Evolutionary conservation across 1,139 yeast genomes (phyloP), one percentile per base, ranked within the genome.

Genomic region (Candida sojae): DNA sequence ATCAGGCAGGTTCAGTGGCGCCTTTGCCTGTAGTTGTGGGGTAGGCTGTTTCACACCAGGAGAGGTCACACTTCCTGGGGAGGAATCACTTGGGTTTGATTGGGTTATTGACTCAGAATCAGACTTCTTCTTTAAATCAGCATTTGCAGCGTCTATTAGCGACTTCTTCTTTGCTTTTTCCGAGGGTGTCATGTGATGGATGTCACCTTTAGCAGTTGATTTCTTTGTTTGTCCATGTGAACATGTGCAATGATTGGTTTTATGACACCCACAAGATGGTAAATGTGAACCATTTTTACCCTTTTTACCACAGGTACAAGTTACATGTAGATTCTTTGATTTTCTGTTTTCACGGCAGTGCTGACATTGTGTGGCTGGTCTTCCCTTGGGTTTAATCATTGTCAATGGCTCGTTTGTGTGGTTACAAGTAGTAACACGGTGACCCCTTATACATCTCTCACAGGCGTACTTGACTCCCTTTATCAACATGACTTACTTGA

Each of bases 401-500:
- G 89, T 86, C 55, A 93, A 71, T 3, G 96, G 96, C 62, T 88
- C 90, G 58, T 93, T 96, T 1, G 93, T 84, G 64, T 93, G 99
- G 46, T 86, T 84, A 67, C 99, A 93, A 5, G 96, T 84, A 2
- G 97, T 88, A 37, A 92, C 98, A 49, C 98, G 75, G 63, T 93
- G 98, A 45, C 99, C 99, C 55, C 99, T 79, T 48, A 93, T 91
- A 68, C 99, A 93, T 56, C 97, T 75, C 66, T 88, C 97, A 66
- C 99, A 92, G 50, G 99, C 98, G 68, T 91, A 92, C 65, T 93
- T 92, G 56, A 88, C 86, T 36, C 97, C 97, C 62, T 91, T 89
- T 48, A 92, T 83, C 49, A 88, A 75, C 48, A 92, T 97, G 97
- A 91, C 91, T 21, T 11, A 13, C 17, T 39, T 21, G 33, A 32